Percentiles rank a stretch among this genome's conserved stretches.
These are phyloP conservation scores for Monilinia fructigena DNA, from an alignment of 2,329 filamentous ascomycete genomes.

Conservation along the genomic window DNA sequence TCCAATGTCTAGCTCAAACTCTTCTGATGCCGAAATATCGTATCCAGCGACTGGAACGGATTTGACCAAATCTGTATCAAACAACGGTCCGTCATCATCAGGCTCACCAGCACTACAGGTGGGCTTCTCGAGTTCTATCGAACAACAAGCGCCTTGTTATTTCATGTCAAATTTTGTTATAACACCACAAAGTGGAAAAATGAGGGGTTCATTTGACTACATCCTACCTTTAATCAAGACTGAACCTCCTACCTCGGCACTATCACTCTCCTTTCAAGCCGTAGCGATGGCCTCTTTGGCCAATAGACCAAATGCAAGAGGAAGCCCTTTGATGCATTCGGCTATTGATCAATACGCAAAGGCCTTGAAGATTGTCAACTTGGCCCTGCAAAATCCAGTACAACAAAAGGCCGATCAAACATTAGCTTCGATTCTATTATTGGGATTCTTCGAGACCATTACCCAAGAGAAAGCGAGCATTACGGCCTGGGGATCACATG, in stretches of 20 bases:
- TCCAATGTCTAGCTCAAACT: slow-evolving; percentile 1
- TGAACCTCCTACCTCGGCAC: slow-evolving; percentile 47
- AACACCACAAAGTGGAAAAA: slow-evolving; percentile 50
- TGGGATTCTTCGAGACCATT: slow-evolving; percentile 58
- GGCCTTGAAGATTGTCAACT: slow-evolving; percentile 53
- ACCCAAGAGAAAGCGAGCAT: slow-evolving; percentile 54
- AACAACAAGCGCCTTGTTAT: slow-evolving; percentile 57
- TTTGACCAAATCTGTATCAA: slow-evolving; percentile 7
- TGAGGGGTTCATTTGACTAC: slow-evolving; percentile 59
- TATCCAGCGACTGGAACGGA: not conserved
- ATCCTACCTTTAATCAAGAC: slow-evolving; percentile 54
- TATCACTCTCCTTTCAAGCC: slow-evolving; percentile 58
- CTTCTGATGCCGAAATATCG: not conserved
- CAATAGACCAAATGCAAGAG: slow-evolving; percentile 47
- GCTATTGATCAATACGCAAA: slow-evolving; percentile 55
- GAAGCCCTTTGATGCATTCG: slow-evolving; percentile 39
- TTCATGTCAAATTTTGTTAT: slow-evolving; percentile 62
- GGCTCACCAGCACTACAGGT: not conserved
- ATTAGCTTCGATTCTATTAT: slow-evolving; percentile 57
- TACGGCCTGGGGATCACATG: slow-evolving; percentile 61
- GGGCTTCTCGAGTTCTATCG: slow-evolving; percentile 48
- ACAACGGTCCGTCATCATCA: slow-evolving; percentile 37
- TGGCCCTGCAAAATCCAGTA: slow-evolving; percentile 52
- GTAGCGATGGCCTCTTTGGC: slow-evolving; percentile 58
- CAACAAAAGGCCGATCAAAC: slow-evolving; percentile 55